Percentiles rank a stretch among this genome's conserved stretches.
These are phyloP conservation scores for Citrus mangshanensis DNA, from an alignment of 345 rosid genomes.

Conservation along the genomic window DNA sequence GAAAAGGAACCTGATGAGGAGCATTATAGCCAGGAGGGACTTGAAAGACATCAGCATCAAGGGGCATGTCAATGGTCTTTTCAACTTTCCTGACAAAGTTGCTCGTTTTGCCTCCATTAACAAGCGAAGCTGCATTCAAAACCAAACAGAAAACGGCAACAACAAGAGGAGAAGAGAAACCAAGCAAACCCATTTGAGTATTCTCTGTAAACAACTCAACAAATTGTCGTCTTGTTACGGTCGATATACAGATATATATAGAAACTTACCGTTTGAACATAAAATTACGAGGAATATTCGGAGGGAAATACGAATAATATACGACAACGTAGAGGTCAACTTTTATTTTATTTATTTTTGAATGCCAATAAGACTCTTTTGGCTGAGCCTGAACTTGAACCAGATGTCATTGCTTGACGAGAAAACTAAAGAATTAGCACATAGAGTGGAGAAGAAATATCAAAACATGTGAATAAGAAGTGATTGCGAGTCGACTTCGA, in stretches of 20 bases:
- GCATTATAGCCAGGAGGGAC: constrained; percentile 85
- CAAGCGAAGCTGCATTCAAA: constrained; percentile 34
- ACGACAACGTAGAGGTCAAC: constrained; percentile 6
- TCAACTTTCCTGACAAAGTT: constrained; percentile 51
- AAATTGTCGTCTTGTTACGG: background rate
- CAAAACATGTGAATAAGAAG: background rate
- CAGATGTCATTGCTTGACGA: background rate
- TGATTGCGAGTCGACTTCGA: background rate
- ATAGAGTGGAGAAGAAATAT: too few relatives aligned
- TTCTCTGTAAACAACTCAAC: background rate
- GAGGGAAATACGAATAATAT: background rate
- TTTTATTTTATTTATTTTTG: background rate
- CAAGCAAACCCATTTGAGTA: constrained; percentile 23
- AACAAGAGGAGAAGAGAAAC: constrained; percentile 9
- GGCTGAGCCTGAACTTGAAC: background rate
- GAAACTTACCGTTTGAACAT: background rate
- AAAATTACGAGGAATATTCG: constrained; percentile 28
- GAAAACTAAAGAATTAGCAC: background rate
- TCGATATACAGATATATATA: background rate
- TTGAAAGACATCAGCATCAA: constrained; percentile 64
- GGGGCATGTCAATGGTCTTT: constrained; percentile 64
- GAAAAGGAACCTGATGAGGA: constrained; percentile 70
- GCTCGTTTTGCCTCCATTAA: constrained; percentile 76
- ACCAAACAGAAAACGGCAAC: constrained; percentile 36
- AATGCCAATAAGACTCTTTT: background rate